A percentile compares a stretch with the other conserved stretches of the same genome.
These are phyloP conservation scores for Xylaria sp. DNA, from an alignment of 2,329 filamentous ascomycete genomes.

Conservation along the genomic window DNA sequence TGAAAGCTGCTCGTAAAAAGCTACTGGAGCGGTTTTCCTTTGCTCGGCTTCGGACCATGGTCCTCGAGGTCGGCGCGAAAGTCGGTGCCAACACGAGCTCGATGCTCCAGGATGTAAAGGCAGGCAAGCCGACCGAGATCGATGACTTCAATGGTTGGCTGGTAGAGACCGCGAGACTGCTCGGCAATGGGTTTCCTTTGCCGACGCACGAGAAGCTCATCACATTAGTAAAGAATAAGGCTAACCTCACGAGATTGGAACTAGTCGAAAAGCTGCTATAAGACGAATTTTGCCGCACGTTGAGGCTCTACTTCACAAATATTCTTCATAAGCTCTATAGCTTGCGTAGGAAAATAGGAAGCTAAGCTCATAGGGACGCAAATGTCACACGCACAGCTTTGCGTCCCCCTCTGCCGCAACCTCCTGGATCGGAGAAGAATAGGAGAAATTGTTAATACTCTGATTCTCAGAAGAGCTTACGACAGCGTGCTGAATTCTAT, in stretches of 20 bases:
- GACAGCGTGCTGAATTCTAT: background rate
- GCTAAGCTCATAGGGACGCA: background rate
- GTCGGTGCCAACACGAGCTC: slow-evolving; percentile 68
- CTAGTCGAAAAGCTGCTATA: slow-evolving; percentile 42
- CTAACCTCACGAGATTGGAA: slow-evolving; percentile 50
- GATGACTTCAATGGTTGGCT: slow-evolving; percentile 67
- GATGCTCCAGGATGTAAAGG: slow-evolving; percentile 69
- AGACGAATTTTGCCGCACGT: background rate
- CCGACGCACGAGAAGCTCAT: slow-evolving; percentile 56
- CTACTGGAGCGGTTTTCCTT: slow-evolving; percentile 58
- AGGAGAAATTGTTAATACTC: background rate
- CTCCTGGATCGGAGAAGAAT: background rate
- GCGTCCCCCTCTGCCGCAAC: background rate
- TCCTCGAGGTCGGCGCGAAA: slow-evolving; percentile 60
- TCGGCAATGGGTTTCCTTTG: slow-evolving; percentile 52
- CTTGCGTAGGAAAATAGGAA: background rate
- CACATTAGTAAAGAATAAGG: slow-evolving; percentile 55
- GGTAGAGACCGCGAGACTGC: slow-evolving; percentile 57
- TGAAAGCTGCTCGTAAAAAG: slow-evolving; percentile 56
- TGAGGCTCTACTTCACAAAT: background rate
- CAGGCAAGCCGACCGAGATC: slow-evolving; percentile 54
- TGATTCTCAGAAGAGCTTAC: background rate
- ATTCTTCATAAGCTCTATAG: background rate
- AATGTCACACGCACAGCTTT: background rate
- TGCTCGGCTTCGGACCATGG: slow-evolving; percentile 55